These are phyloP conservation scores for Xylaria digitata DNA, from an alignment of 2,329 filamentous ascomycete genomes.

Conservation along the genomic window DNA sequence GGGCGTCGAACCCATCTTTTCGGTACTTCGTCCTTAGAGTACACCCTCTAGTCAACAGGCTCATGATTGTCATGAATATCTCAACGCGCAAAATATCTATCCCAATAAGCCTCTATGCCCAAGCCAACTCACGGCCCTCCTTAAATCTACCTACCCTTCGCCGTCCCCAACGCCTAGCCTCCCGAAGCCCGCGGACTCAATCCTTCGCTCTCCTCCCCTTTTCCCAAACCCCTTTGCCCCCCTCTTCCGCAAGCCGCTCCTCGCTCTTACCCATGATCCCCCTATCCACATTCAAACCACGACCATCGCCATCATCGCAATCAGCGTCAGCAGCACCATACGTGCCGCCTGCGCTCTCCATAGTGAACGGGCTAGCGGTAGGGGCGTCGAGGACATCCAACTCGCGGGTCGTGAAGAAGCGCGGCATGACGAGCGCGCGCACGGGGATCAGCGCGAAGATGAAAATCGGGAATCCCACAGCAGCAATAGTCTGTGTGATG, in stretches of 20 bases:
- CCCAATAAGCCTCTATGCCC: background rate
- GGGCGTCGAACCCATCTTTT: too few species aligned
- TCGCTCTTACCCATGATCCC: conserved; percentile 42
- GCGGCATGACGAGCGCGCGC: conserved; percentile 71
- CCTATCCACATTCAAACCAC: conserved; percentile 22
- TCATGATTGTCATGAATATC: too few species aligned
- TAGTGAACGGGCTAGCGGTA: conserved; percentile 78
- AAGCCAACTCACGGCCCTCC: background rate
- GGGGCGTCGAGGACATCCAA: conserved; percentile 74
- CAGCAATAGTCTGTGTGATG: conserved; percentile 84
- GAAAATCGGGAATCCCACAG: conserved; percentile 82
- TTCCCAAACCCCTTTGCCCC: conserved; percentile 41
- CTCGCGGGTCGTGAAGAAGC: conserved; percentile 69
- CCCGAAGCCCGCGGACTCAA: conserved; percentile 24
- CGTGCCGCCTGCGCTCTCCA: conserved; percentile 77
- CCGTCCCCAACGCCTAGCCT: conserved; percentile 32
- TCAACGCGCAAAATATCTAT: too few species aligned
- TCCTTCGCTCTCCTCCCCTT: conserved; percentile 13
- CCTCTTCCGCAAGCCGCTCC: conserved; percentile 54
- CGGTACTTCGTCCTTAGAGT: too few species aligned
- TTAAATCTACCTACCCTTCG: conserved; percentile 2
- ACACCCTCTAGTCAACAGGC: too few species aligned
- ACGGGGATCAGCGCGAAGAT: conserved; percentile 77
- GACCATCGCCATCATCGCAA: conserved; percentile 11
- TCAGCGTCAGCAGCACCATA: conserved; percentile 57